A percentile compares a stretch with the other conserved stretches of the same genome.
Evolutionary conservation across 208 protist species (phyloP).

Genomic region (Spongospora subterranea): DNA sequence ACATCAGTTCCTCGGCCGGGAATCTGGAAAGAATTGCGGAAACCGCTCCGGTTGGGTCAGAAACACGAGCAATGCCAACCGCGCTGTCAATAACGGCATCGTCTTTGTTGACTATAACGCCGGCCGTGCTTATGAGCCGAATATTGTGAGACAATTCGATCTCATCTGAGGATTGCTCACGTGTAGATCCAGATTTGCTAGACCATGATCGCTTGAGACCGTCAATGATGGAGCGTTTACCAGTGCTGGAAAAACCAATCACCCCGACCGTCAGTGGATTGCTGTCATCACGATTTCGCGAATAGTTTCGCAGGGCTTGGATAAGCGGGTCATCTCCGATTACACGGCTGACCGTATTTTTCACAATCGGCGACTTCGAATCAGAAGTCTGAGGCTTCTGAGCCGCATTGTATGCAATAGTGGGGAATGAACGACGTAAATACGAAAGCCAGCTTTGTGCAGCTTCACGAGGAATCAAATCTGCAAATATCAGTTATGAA

Average conservation of each 20-base stretch:
- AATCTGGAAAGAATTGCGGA: conserved; percentile 58
- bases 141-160: conserved; percentile 64
- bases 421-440: conserved; percentile 62
- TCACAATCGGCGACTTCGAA: conserved; percentile 15
- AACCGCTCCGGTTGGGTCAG: conserved; percentile 64
- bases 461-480: conserved; percentile 71
- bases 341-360: not conserved
- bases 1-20: conserved; percentile 59
- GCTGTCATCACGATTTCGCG: not conserved
- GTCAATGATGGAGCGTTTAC: conserved; percentile 69
- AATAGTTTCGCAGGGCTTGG: conserved; percentile 62
- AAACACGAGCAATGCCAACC: conserved; percentile 60
- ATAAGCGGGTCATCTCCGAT: conserved; percentile 65
- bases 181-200: conserved; percentile 53
- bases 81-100: conserved; percentile 59
- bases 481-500: not conserved
- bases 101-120: conserved; percentile 64
- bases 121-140: conserved; percentile 66
- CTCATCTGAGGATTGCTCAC: conserved; percentile 60
- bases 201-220: conserved; percentile 58
- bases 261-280: conserved; percentile 16
- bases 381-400: not conserved
- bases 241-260: conserved; percentile 63
- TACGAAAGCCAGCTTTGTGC: conserved; percentile 65
- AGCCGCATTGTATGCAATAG: conserved; percentile 67